A percentile compares a stretch with the other conserved stretches of the same genome.
Evolutionary conservation across 2,329 filamentous ascomycete genomes (phyloP).

Genomic region (Colletotrichum musicola): DNA sequence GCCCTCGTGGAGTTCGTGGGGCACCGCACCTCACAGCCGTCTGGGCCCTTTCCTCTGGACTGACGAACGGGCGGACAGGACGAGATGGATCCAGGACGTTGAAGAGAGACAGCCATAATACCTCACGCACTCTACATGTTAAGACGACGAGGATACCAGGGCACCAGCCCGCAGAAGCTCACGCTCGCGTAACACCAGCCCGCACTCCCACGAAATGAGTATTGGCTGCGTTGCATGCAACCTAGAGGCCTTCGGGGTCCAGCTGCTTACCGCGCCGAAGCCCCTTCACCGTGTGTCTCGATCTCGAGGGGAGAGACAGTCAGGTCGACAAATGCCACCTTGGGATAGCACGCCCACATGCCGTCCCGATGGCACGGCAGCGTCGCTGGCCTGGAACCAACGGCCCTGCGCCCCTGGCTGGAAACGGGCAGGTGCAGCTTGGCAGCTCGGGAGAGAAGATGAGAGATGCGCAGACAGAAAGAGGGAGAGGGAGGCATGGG

Average conservation of each 20-base stretch:
- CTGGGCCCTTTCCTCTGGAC: not conserved
- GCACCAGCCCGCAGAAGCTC: not conserved
- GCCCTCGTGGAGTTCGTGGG: slow-evolving; percentile 16
- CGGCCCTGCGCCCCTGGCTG: slow-evolving; percentile 1
- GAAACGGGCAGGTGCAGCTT: slow-evolving; percentile 20
- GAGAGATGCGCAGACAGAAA: too few relatives aligned
- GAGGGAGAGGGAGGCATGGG: not conserved
- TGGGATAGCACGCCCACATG: slow-evolving; percentile 26
- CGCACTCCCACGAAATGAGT: slow-evolving; percentile 28
- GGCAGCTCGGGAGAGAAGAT: slow-evolving; percentile 23
- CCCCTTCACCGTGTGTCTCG: not conserved
- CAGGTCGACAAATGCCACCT: not conserved
- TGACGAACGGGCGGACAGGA: slow-evolving; percentile 12
- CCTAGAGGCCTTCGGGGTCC: not conserved
- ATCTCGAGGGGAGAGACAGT: not conserved
- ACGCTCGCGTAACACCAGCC: not conserved
- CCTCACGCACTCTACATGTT: not conserved
- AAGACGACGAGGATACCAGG: slow-evolving; percentile 10
- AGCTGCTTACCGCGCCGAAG: not conserved
- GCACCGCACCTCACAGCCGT: not conserved
- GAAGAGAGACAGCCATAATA: slow-evolving; percentile 11
- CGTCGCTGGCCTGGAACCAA: slow-evolving; percentile 1
- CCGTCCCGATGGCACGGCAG: slow-evolving; percentile 2
- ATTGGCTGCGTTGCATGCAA: slow-evolving; percentile 28
- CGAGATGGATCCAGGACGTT: not conserved